Base-by-base conservation (phyloP, 2,329 filamentous ascomycete genomes). In the Pseudogymnoascus verrucosus region DNA sequence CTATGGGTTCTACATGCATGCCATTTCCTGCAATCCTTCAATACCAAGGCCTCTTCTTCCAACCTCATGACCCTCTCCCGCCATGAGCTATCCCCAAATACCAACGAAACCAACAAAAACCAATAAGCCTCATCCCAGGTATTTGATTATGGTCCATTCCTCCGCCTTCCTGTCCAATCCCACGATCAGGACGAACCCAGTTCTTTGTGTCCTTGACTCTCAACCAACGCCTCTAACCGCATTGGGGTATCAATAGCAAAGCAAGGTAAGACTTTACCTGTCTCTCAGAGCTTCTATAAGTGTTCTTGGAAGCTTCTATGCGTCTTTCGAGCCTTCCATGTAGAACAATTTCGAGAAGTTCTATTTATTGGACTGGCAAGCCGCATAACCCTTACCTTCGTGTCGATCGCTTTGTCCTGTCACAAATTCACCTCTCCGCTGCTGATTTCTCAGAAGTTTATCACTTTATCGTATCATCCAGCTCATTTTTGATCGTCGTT, bases 171-270 rank as follows among this genome's bases (percentile, higher is more conserved):
- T 54, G 5, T 31, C 47, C 47, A 54, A 54, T 54, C 47, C 23
- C 4, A 31, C 11, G 8, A 28, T 28, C 47, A 11, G 26, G 14
- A 54, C 26, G 14, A 31, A 54, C n/a, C 47, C 26, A 54, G 11
- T 31, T 23, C 26, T 54, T 54, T 54, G 23, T 54, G 23, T 31
- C 47, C 47, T 31, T 54, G 47, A 54, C 47, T 54, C 47, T 54
- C 26, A 28, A 54, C 47, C 47, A 54, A 54, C 26, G 16, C 47
- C 47, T 54, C 47, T 54, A 54, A 54, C 47, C 47, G 47, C 47
- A 54, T 54, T 28, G 23, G 44, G 44, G 47, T 54, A 54, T 31
- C 47, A 54, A 54, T 54, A 54, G 47, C 47, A 54, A 54, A 54
- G 47, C 47, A 54, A 54, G 47, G 47, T 54, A n/a, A 54, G 47